Percentiles rank a stretch among this genome's conserved stretches.
Conservation (phyloP, 2,329 filamentous ascomycete genomes). For the Neofusicoccum laricinum region DNA sequence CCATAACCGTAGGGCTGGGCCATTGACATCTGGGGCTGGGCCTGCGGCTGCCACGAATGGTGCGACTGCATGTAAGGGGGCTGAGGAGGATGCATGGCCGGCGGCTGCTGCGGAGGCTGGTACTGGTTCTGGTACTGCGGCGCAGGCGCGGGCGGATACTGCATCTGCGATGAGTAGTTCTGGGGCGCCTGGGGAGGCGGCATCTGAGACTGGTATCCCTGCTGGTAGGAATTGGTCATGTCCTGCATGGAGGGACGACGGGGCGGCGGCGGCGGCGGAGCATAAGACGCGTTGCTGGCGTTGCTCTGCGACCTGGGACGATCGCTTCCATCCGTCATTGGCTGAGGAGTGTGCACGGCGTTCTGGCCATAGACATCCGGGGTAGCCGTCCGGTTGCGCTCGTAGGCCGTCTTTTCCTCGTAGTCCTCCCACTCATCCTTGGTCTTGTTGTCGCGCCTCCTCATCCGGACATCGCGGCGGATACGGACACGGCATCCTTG, state of each 20-base stretch:
- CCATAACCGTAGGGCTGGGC: conserved; percentile 42
- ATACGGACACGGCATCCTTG: conserved; percentile 97
- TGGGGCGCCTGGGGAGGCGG: conserved; percentile 40
- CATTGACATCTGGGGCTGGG: conserved; percentile 35
- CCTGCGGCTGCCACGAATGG: conserved; percentile 32
- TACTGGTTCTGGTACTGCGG: conserved; percentile 33
- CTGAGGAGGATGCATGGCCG: conserved; percentile 31
- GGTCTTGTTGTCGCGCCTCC: conserved; percentile 72
- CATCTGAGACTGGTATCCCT: conserved; percentile 36
- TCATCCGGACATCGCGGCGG: conserved; percentile 88
- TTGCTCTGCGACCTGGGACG: conserved; percentile 62
- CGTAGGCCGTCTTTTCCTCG: conserved; percentile 52
- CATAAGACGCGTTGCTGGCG: conserved; percentile 44
- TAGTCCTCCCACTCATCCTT: conserved; percentile 65
- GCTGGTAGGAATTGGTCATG: conserved; percentile 39
- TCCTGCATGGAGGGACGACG: conserved; percentile 47
- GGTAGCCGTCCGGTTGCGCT: conserved; percentile 49
- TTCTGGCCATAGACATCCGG: conserved; percentile 48
- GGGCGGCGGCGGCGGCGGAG: conserved; percentile 36
- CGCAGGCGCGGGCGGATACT: conserved; percentile 30
- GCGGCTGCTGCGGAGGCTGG: conserved; percentile 26
- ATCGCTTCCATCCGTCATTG: conserved; percentile 37
- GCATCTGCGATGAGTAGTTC: conserved; percentile 36
- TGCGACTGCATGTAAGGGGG: conserved; percentile 28
- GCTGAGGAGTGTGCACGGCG: conserved; percentile 29